Evolutionary conservation across 495 filamentous ascomycete species (phyloP).

Genomic region (Schizothecium vesticola): DNA sequence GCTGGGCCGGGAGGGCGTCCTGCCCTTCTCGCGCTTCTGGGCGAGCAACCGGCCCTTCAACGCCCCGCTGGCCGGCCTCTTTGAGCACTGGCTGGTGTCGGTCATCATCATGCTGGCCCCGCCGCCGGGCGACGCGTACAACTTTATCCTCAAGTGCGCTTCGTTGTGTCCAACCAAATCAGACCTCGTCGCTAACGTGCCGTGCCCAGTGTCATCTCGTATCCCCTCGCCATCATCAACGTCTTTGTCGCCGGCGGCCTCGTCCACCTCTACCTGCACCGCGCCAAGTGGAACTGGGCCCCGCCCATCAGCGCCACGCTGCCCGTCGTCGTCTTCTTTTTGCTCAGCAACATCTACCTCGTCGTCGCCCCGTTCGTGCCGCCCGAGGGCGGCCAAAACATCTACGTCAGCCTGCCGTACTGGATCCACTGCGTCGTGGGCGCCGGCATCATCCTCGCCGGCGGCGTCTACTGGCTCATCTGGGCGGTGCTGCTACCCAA

Average conservation of each 20-base stretch:
- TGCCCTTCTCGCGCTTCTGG: conserved; percentile 57
- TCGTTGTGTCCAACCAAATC: background rate
- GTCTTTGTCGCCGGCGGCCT: conserved; percentile 53
- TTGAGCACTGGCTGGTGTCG: conserved; percentile 57
- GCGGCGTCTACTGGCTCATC: conserved; percentile 64
- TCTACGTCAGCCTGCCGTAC: conserved; percentile 40
- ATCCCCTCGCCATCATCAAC: conserved; percentile 57
- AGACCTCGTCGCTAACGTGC: conserved; percentile 3
- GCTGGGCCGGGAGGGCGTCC: conserved; percentile 59
- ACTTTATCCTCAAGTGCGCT: conserved; percentile 56
- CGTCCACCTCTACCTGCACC: conserved; percentile 51
- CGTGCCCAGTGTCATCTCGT: conserved; percentile 48
- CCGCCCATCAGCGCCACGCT: conserved; percentile 40
- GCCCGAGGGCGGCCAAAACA: conserved; percentile 35
- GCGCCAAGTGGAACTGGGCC: conserved; percentile 34
- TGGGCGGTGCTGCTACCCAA: conserved; percentile 61
- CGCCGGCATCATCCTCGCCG: conserved; percentile 40
- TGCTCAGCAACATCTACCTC: conserved; percentile 46
- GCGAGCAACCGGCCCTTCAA: conserved; percentile 62
- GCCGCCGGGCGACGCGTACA: conserved; percentile 59
- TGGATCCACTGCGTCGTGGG: conserved; percentile 45
- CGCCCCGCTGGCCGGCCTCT: conserved; percentile 55
- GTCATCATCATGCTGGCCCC: conserved; percentile 58
- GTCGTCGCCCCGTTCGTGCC: conserved; percentile 42
- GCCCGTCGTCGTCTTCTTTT: conserved; percentile 43